These are phyloP conservation scores for Silene conica DNA, from an alignment of 148 eudicot genomes.

Conservation along the genomic window DNA sequence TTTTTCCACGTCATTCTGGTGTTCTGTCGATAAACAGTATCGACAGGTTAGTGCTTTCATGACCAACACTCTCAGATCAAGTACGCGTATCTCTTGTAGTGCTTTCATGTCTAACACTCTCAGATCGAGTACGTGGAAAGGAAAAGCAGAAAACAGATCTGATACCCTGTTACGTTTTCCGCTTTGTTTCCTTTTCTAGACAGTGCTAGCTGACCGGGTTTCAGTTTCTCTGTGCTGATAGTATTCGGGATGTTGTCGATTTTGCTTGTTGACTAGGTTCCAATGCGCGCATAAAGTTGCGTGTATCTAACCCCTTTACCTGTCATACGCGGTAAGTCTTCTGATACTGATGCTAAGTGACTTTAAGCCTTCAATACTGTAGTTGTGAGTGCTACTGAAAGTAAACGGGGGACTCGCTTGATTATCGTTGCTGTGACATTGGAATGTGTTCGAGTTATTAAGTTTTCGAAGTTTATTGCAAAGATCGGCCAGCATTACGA, in stretches of 20 bases:
- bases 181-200: background rate
- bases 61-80: background rate
- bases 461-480: too few relatives aligned
- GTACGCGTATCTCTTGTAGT: background rate
- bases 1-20: background rate
- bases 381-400: background rate
- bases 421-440: too few relatives aligned
- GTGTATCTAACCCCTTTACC: too few relatives aligned
- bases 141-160: background rate
- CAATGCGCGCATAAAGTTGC: background rate
- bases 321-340: too few relatives aligned
- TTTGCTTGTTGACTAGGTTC: background rate
- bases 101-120: conserved; percentile 4
- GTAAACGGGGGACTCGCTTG: background rate
- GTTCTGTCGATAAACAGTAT: background rate
- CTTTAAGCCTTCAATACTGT: too few relatives aligned
- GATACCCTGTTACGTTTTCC: background rate
- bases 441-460: too few relatives aligned
- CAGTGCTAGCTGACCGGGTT: conserved; percentile 5
- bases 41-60: conserved; percentile 8
- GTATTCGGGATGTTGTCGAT: background rate
- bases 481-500: too few relatives aligned
- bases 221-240: background rate
- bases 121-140: background rate
- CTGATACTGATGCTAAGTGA: background rate